These are phyloP conservation scores for Lactuca saligna DNA, from an alignment of 129 eudicot species.

Conservation along the genomic window DNA sequence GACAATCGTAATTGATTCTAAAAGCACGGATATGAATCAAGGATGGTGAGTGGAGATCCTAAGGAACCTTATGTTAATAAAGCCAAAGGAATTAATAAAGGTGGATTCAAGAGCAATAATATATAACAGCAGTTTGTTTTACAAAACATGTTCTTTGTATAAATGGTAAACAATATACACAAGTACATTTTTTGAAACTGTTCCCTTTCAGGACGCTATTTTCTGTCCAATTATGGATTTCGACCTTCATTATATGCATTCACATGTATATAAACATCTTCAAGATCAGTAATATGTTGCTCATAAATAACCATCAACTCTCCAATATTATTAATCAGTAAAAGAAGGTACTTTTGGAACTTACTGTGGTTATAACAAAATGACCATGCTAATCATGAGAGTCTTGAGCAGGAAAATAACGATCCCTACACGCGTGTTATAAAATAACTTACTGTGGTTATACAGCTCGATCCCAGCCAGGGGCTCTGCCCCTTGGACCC, in stretches of 20 bases:
- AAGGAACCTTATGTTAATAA: constrained; percentile 16
- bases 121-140: constrained; percentile 13
- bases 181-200: constrained; percentile 19
- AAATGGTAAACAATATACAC: not conserved
- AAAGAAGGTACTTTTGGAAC: no score
- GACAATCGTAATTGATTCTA: constrained; percentile 1
- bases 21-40: constrained; percentile 8
- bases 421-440: no score
- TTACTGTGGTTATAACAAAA: no score
- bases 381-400: no score
- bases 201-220: constrained; percentile 8
- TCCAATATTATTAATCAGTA: not conserved
- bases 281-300: not conserved
- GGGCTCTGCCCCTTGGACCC: no score
- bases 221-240: constrained; percentile 16
- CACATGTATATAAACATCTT: not conserved
- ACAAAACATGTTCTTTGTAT: constrained; percentile 2
- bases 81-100: constrained; percentile 18
- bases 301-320: no score
- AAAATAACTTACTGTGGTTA: no score
- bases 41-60: constrained; percentile 18
- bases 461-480: no score
- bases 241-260: constrained; percentile 5
- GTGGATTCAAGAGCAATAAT: constrained; percentile 15
- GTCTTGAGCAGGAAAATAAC: no score